Evolutionary conservation across 371 early-diverging fungal genomes (phyloP), one percentile per base, ranked within the genome.

Genomic region (Rhizomucor pusillus): DNA sequence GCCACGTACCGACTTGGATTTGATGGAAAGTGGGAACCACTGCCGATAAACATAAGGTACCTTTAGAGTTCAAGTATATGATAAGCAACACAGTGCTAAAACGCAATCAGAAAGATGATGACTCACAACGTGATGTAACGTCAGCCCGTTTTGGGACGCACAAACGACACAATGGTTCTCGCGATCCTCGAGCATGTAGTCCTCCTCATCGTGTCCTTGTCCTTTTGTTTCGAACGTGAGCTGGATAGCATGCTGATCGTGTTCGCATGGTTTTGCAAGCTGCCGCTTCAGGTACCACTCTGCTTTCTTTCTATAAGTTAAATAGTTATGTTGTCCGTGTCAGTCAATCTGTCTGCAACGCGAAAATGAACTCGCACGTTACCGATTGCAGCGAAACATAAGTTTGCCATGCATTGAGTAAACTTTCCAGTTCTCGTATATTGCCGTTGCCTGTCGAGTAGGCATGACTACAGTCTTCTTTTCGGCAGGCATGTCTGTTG

Each of bases 31-130:
- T 13, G 75, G 71, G 77, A 84, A 80, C 64, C 69, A 69, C 16
- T 71, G 79, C 14, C 84, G 66, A 52, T 84, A 84, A 60, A 80
- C 78, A 48, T 78, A 70, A 25, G 84, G 84, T n/a, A 84, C 77
- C 55, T 54, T 25, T 1, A 5, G 1, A 46, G 13, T 43, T 12
- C 23, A 18, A n/a, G n/a, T n/a, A 25, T 2, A 13, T 41, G 29
- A 18, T 14, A 23, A 23, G n/a, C n/a, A n/a, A n/a, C 7, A 47
- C 10, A 47, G 48, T 23, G 19, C 25, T 24, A 16, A 10, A 50
- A 29, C 19, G 29, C 18, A 50, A 33, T 11, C 19, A 25, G 47
- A 24, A n/a, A 11, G 5, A 34, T 13, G 14, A 39, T 54, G 65
- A 67, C 74, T 6, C 47, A 54, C 80, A 1, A 84, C 73, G 33